Percentiles rank a stretch among this genome's conserved stretches.
Evolutionary conservation across 2,329 filamentous ascomycete genomes (phyloP).

Genomic region (Gaeumannomyces sp.): DNA sequence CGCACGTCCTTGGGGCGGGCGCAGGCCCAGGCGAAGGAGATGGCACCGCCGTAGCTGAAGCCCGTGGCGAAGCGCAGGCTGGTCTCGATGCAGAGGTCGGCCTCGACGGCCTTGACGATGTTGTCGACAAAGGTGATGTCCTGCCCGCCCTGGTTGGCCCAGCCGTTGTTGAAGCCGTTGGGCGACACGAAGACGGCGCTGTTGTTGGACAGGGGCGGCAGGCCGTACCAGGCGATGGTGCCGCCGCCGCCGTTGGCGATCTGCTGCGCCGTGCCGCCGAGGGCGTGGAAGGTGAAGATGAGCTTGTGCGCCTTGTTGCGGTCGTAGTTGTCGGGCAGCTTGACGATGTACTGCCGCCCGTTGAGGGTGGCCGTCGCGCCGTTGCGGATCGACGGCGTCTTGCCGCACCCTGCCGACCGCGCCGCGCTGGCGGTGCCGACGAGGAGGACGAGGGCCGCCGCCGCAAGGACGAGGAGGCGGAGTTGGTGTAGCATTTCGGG

Average conservation of each 20-base stretch:
- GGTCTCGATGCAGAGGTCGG: conserved; percentile 35
- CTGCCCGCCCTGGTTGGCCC: conserved; percentile 35
- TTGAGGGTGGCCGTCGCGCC: conserved; percentile 29
- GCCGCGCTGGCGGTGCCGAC: conserved; percentile 11
- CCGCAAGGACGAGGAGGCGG: conserved; percentile 2
- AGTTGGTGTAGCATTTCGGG: conserved; percentile 3
- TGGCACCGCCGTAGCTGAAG: conserved; percentile 38
- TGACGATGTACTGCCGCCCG: conserved; percentile 32
- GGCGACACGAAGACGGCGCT: conserved; percentile 37
- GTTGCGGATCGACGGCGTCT: conserved; percentile 21
- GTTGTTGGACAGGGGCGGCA: conserved; percentile 28
- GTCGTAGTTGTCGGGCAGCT: conserved; percentile 25
- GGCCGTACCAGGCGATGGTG: conserved; percentile 32
- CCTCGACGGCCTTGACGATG: conserved; percentile 31
- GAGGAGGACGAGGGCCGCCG: conserved; percentile 10
- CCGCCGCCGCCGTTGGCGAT: conserved; percentile 26
- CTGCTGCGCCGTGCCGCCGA: conserved; percentile 30
- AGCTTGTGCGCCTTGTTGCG: conserved; percentile 30
- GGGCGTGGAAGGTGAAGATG: conserved; percentile 36
- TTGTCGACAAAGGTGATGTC: conserved; percentile 34
- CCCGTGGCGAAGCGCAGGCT: conserved; percentile 35
- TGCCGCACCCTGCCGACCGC: conserved; percentile 28
- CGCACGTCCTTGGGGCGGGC: conserved; percentile 30
- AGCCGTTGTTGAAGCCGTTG: conserved; percentile 34
- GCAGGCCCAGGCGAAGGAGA: conserved; percentile 36